Evolutionary conservation across 441 rosid genomes (phyloP), one percentile per base, ranked within the genome.

Genomic region (Arabidopsis lyrata): DNA sequence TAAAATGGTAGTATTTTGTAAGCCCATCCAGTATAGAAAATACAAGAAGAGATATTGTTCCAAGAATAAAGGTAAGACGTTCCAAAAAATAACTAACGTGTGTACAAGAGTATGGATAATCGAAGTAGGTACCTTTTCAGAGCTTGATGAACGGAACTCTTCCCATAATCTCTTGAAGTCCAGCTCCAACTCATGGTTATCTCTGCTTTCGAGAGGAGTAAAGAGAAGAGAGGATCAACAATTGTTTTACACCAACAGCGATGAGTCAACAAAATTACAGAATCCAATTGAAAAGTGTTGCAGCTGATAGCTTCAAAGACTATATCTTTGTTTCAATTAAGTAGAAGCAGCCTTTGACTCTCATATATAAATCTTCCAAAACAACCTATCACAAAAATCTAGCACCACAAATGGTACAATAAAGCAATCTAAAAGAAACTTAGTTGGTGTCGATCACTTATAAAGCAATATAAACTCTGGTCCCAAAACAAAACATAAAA

Each of bases 161-260:
- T 96, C 98, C 99, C 99, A 93, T 66, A 85, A 87, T 83, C 97
- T 96, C 83, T 93, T 96, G 81, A 96, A 92, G 86, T 96, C 98
- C 97, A 91, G 80, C 81, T 96, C 98, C 96, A 92, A 74, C 78
- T 92, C 99, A 86, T 89, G 86, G 74, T 86, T 84, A 68, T 85
- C 94, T 80, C 99, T 93, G 91, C 74, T 78, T 54, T 70, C 56
- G 55, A 48, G 22, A 22, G 41, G 72, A 36, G 63, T 44, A 62
- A 72, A 65, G 44, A 22, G 56, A 72, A 65, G 49, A 22, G 56
- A 73, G 61, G 24, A 67, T 57, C 44, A 66, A 64, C 56, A 68
- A 12, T 10, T 56, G 55, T 32, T 44, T 65, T 20, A 39, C 11
- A 71, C 39, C 56, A 77, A 72, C 41, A 65, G 11, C 39, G 5